Evolutionary conservation across 2,329 filamentous ascomycete species (phyloP), one percentile per base, ranked within the genome.

Genomic region (Colletotrichum karsti): DNA sequence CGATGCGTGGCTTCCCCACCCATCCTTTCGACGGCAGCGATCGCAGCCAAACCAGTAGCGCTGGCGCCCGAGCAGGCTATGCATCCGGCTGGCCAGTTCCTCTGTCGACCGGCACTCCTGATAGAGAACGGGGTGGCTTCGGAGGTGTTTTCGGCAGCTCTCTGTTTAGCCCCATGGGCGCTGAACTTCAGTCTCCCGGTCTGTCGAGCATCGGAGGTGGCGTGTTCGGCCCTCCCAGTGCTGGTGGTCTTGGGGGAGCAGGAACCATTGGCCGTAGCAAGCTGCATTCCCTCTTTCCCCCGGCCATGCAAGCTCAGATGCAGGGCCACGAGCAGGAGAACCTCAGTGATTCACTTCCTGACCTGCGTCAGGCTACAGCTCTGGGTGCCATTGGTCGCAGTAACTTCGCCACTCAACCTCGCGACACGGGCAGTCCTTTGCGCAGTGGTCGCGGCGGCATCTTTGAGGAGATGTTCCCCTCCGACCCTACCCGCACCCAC

Each of bases 251-350:
- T 62, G 85, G 85, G 64, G 85, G 84, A 63, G 81, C 90, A 7
- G 91, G 91, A 56, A 91, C 91, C 57, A 88, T 93, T 50, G 90
- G 93, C 33, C 90, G 94, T 39, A 96, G 93, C 82, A 97, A 95
- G 79, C 85, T 98, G 41, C 92, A 93, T 2, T 95, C 94, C 2
- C 83, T 99, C 24, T 98, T 99, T 75, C 95, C 95, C 8, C 83
- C 90, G 1, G 91, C 92, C 5, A 95, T 97, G 92, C 95, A 98
- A 80, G 93, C 94, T 37, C 93, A 97, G 78, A 95, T 97, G 92
- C 92, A 94, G 67, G 81, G 82, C 3, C 87, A 90, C 30, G 92
- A 95, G 12, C 91, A 92, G 46, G 87, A 89, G 26, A 84, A 76
- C 65, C 73, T 90, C 54, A 83, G 84, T 37, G 90, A 92, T 66